A percentile compares a stretch with the other conserved stretches of the same genome.
phyloP scores from a whole-genome alignment of 2,329 filamentous ascomycete genomes.

The Hymenoscyphus albidus region DNA sequence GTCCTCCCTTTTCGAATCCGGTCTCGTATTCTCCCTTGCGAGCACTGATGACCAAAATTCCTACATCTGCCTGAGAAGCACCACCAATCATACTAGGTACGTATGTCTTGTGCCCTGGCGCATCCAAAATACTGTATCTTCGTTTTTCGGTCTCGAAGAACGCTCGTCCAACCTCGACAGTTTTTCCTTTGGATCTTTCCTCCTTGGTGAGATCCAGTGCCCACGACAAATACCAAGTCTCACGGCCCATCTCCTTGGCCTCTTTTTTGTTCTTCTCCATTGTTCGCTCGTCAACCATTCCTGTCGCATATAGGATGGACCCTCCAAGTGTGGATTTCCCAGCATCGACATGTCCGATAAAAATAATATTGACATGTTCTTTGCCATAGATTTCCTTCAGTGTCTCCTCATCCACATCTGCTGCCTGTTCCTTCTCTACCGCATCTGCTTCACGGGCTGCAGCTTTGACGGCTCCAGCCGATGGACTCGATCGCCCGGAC shows the following conservation, averaged over 20 bases:
- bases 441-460: conserved; percentile 68
- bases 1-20: conserved; percentile 92
- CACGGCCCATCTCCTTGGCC: conserved; percentile 91
- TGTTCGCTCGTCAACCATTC: conserved; percentile 99
- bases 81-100: conserved; percentile 98
- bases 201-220: conserved; percentile 96
- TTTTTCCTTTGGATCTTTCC: conserved; percentile 94
- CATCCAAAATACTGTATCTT: conserved; percentile 93
- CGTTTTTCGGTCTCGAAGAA: conserved; percentile 98
- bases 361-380: conserved; percentile 89
- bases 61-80: conserved; percentile 88
- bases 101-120: conserved; percentile 95
- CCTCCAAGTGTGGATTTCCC: conserved; percentile 96
- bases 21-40: conserved; percentile 99
- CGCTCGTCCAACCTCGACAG: conserved; percentile 91
- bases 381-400: conserved; percentile 96
- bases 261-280: conserved; percentile 98
- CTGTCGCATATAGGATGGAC: conserved; percentile 85
- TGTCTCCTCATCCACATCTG: conserved; percentile 77
- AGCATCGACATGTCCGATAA: conserved; percentile 96
- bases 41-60: conserved; percentile 91
- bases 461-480: conserved; percentile 53
- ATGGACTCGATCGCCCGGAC: conserved; percentile 79
- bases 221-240: conserved; percentile 99
- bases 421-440: conserved; percentile 66